Conservation (phyloP, 192 early-diverging fungal species). For the Podila epicladia region DNA sequence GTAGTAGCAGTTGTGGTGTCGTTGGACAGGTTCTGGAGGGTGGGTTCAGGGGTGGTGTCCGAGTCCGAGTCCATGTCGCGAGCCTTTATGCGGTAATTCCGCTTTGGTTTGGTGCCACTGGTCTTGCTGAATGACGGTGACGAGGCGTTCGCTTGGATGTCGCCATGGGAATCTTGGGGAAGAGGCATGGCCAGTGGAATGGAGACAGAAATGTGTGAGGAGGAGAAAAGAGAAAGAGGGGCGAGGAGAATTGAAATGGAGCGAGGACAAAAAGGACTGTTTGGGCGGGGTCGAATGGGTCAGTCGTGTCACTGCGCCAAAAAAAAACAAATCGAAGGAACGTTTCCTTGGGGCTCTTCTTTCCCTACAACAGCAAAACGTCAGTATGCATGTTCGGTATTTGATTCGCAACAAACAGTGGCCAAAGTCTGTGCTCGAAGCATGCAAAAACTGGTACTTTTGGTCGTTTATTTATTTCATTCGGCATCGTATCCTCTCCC, state of each 20-base stretch:
- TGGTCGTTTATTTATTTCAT: too few relatives aligned
- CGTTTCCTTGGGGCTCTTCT: too few relatives aligned
- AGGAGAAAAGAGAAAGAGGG: not conserved
- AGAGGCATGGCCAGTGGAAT: not conserved
- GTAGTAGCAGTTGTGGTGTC: not conserved
- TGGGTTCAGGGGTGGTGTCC: not conserved
- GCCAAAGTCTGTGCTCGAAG: too few relatives aligned
- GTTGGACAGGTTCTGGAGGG: not conserved
- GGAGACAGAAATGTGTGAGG: not conserved
- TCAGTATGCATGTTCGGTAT: too few relatives aligned
- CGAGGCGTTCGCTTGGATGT: not conserved
- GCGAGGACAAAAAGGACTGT: too few relatives aligned
- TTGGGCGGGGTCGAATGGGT: not conserved
- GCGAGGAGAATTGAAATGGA: not conserved
- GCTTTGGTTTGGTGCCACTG: slow-evolving; percentile 7
- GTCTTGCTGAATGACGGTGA: not conserved
- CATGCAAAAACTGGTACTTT: too few relatives aligned
- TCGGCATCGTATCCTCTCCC: too few relatives aligned
- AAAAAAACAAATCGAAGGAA: not conserved
- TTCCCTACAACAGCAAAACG: too few relatives aligned
- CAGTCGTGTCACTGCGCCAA: not conserved
- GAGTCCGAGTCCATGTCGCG: slow-evolving; percentile 9
- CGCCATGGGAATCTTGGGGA: not conserved
- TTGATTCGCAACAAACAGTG: too few relatives aligned
- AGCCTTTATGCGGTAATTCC: slow-evolving; percentile 26